phyloP scores from a whole-genome alignment of 2,329 filamentous ascomycete species.

The Talaromyces sp. region DNA sequence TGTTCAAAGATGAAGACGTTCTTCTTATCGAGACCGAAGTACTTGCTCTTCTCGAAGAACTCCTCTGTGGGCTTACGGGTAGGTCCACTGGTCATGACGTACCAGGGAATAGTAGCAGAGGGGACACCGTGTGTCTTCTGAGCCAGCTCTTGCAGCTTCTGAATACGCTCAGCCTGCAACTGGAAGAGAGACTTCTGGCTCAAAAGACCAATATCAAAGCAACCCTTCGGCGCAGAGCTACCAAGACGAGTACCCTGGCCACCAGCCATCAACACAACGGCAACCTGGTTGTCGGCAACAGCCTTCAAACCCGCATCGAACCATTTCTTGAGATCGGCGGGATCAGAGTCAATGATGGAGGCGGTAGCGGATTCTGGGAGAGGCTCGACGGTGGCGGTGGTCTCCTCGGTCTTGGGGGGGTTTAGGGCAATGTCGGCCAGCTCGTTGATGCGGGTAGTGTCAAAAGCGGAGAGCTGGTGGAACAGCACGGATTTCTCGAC shows the following conservation, averaged over 20 bases:
- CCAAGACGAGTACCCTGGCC: conserved; percentile 94
- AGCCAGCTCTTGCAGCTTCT: conserved; percentile 80
- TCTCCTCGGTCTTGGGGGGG: conserved; percentile 63
- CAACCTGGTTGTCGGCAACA: conserved; percentile 70
- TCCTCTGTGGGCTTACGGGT: conserved; percentile 89
- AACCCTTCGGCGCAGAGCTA: conserved; percentile 94
- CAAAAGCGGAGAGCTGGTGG: conserved; percentile 78
- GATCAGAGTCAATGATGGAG: conserved; percentile 85
- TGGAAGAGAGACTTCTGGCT: conserved; percentile 95
- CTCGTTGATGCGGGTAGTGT: conserved; percentile 84
- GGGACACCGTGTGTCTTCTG: conserved; percentile 66
- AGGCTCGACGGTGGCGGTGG: conserved; percentile 70
- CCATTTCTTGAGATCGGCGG: conserved; percentile 79
- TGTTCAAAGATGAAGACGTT: conserved; percentile 96
- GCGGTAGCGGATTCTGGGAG: conserved; percentile 84
- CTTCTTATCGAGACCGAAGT: conserved; percentile 83
- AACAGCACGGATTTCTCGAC: conserved; percentile 77
- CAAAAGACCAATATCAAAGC: conserved; percentile 93
- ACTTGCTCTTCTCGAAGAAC: conserved; percentile 87
- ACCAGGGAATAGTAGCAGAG: conserved; percentile 82
- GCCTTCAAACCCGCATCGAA: conserved; percentile 70
- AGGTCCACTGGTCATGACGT: conserved; percentile 98
- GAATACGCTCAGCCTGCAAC: conserved; percentile 93
- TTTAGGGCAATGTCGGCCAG: conserved; percentile 81
- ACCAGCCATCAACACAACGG: conserved; percentile 94